A percentile compares a stretch with the other conserved stretches of the same genome.
Evolutionary conservation across 805 yeast genomes (phyloP).

Genomic region (Barnettozyma siamensis): DNA sequence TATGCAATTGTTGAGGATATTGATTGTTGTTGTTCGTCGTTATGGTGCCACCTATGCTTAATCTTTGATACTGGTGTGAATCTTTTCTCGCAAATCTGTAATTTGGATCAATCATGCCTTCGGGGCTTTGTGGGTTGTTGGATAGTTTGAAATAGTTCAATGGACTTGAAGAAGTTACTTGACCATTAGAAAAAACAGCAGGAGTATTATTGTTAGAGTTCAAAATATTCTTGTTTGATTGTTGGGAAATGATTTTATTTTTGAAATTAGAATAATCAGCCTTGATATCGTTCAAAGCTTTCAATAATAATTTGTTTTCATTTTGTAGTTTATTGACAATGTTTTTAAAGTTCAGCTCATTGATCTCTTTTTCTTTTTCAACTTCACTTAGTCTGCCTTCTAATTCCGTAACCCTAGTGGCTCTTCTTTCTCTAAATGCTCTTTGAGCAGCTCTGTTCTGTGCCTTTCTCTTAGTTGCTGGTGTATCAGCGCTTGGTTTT

Average conservation of each 20-base stretch:
- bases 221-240: conserved; percentile 13
- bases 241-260: conserved; percentile 11
- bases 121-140: conserved; percentile 5
- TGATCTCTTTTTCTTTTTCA: conserved; percentile 58
- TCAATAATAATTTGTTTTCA: conserved; percentile 31
- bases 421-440: conserved; percentile 83
- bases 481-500: conserved; percentile 62
- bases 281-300: conserved; percentile 26
- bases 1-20: conserved; percentile 10
- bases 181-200: conserved; percentile 23
- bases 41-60: conserved; percentile 2
- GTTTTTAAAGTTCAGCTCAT: conserved; percentile 34
- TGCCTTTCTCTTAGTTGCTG: conserved; percentile 81
- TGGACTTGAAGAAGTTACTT: conserved; percentile 23
- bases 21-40: neutral
- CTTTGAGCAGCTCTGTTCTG: conserved; percentile 93
- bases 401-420: conserved; percentile 72
- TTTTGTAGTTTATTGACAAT: conserved; percentile 18
- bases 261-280: conserved; percentile 21
- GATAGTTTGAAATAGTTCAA: conserved; percentile 46
- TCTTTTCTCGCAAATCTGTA: conserved; percentile 6
- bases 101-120: conserved; percentile 4
- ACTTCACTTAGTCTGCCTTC: conserved; percentile 63
- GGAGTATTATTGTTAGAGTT: conserved; percentile 17
- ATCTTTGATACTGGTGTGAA: conserved; percentile 6